Evolutionary conservation across 352 stramenopile species (phyloP).

Genomic region (Phytophthora boehmeriae): DNA sequence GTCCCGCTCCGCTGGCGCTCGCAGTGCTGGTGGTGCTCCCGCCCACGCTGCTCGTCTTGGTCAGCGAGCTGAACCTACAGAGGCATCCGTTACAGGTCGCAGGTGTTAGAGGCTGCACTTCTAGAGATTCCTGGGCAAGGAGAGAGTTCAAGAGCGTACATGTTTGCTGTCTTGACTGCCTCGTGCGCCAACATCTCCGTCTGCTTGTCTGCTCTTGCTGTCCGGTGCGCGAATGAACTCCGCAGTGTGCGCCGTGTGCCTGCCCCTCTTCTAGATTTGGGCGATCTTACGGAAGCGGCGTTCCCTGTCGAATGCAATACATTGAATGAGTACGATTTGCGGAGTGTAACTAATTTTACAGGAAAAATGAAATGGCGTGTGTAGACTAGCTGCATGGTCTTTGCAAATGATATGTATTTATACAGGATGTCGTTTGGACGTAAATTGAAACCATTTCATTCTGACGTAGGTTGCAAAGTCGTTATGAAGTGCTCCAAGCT

Average conservation of each 20-base stretch:
- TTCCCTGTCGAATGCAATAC: too few relatives aligned
- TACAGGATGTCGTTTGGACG: too few relatives aligned
- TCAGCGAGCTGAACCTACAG: conserved; percentile 37
- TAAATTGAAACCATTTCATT: too few relatives aligned
- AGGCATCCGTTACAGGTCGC: too few relatives aligned
- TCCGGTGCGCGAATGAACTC: conserved; percentile 17
- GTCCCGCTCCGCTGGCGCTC: conserved; percentile 23
- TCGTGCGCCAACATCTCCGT: conserved; percentile 34
- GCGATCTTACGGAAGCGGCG: conserved; percentile 7
- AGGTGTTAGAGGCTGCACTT: too few relatives aligned
- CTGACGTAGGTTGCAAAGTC: too few relatives aligned
- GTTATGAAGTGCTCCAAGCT: too few relatives aligned
- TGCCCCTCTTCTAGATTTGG: conserved; percentile 27
- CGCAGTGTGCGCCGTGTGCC: neutral
- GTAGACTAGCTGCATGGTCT: too few relatives aligned
- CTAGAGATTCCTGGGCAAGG: neutral
- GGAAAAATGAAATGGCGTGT: too few relatives aligned
- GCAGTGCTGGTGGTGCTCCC: conserved; percentile 28
- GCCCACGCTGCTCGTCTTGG: conserved; percentile 28
- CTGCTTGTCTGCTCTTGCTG: conserved; percentile 1
- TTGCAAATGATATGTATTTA: too few relatives aligned
- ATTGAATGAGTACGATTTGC: too few relatives aligned
- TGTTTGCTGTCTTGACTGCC: conserved; percentile 43
- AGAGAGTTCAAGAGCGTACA: conserved; percentile 4
- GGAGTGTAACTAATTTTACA: too few relatives aligned